phyloP scores from a whole-genome alignment of 1,284 basidiomycete genomes.

The Fomitopsis schrenkii region DNA sequence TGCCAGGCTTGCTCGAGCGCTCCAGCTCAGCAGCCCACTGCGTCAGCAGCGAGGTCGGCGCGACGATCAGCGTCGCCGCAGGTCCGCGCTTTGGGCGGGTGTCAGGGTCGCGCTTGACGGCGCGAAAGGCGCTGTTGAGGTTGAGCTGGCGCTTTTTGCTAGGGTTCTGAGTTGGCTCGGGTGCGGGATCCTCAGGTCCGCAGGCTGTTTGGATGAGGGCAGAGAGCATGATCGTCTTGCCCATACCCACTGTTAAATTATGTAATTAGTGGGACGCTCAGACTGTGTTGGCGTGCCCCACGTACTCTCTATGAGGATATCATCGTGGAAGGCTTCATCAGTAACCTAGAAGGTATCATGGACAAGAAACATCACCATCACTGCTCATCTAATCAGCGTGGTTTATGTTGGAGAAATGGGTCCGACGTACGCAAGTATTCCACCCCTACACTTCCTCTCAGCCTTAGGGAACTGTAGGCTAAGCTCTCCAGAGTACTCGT shows the following conservation, averaged over 20 bases:
- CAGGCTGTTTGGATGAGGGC: slow-evolving; percentile 84
- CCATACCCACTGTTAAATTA: slow-evolving; percentile 76
- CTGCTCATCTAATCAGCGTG: slow-evolving; percentile 7
- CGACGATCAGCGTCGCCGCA: slow-evolving; percentile 84
- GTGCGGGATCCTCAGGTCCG: slow-evolving; percentile 35
- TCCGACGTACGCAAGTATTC: slow-evolving; percentile 77
- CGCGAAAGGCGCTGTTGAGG: slow-evolving; percentile 57
- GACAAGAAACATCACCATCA: slow-evolving; percentile 20
- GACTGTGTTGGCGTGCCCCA: neutral
- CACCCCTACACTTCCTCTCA: slow-evolving; percentile 77
- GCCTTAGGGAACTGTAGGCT: slow-evolving; percentile 84
- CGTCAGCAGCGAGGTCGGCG: slow-evolving; percentile 85
- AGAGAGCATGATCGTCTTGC: slow-evolving; percentile 96
- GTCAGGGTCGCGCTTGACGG: slow-evolving; percentile 20
- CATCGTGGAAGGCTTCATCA: neutral
- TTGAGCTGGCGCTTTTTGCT: slow-evolving; percentile 54
- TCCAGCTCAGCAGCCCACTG: slow-evolving; percentile 92
- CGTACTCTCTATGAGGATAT: slow-evolving; percentile 42
- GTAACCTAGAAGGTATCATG: neutral
- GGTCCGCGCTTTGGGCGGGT: slow-evolving; percentile 25
- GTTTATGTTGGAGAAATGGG: neutral
- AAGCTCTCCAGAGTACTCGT: slow-evolving; percentile 93
- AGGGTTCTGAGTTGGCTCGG: slow-evolving; percentile 23
- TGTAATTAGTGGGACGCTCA: neutral
- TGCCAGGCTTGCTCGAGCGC: slow-evolving; percentile 67